Base-by-base conservation (phyloP, 352 stramenopile species). In the Blastocystis sp. region DNA sequence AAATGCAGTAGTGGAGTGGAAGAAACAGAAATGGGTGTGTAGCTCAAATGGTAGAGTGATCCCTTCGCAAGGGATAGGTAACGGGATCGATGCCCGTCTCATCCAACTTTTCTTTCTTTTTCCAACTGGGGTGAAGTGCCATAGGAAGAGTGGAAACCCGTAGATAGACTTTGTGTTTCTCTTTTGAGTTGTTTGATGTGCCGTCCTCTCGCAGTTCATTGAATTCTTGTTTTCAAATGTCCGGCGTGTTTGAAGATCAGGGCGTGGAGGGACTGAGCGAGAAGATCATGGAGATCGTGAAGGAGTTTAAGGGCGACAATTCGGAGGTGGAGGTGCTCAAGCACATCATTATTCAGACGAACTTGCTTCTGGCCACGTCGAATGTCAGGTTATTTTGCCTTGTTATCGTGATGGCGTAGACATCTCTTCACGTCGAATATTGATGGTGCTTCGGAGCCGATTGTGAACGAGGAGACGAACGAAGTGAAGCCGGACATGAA, bases 31-130 rank as follows among this genome's bases (percentile, higher is more conserved):
- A 69, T 41, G 79, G 79, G 79, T 89, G 79, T 89, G 63, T 89
- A 89, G 79, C 79, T 89, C 79, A 89, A 89, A 89, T 89, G 79
- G 79, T 89, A 89, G 79, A 89, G 79, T 66, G 67, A 77, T 89
- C 79, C 39, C 79, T 89, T 89, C 67, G 79, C 79, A 89, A 67
- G 79, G 39, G 79, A 89, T 77, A 80, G 79, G 79, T 89, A 89
- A 51, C 79, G 79, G 79, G 79, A 89, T 89, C 79, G 79, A 89
- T 89, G 79, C 79, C 79, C 79, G 61, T 51, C 63, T 79, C 79
- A 89, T 89, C 79, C 79, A 89, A 26, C 67, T 89, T 77, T 89
- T 89, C 26, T 80, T 70, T 89, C 35, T 63, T 41, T 89, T 70
- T 63, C 31, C 9, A n/a, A n/a, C n/a, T n/a, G n/a, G n/a, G n/a